phyloP scores from a whole-genome alignment of 805 yeast species.

The Hanseniaspora guilliermondii region DNA sequence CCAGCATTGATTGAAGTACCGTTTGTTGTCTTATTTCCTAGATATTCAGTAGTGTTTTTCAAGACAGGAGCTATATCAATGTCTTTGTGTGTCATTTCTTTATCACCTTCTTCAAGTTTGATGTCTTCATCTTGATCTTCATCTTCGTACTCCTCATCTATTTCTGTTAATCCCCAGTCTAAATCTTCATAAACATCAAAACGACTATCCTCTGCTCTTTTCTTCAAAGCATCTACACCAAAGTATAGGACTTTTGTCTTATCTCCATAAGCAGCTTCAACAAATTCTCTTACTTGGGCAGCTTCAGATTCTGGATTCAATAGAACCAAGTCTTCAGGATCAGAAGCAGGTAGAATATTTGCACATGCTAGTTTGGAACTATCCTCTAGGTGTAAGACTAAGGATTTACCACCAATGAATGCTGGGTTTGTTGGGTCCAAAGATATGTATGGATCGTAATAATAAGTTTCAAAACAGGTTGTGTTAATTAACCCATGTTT shows the following conservation, averaged over 20 bases:
- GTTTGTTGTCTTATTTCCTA: background rate
- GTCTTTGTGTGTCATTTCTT: background rate
- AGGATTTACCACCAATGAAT: conserved; percentile 46
- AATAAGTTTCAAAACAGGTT: conserved; percentile 53
- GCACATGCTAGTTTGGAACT: conserved; percentile 52
- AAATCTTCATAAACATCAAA: background rate
- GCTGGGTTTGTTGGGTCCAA: conserved; percentile 44
- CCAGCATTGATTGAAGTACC: background rate
- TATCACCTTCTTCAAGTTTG: background rate
- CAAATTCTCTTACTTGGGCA: background rate
- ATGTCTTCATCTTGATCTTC: background rate
- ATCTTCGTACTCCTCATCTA: background rate
- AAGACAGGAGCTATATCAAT: background rate
- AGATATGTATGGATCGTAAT: conserved; percentile 54
- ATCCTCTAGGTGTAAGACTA: conserved; percentile 45
- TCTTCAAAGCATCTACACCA: background rate
- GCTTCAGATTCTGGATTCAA: conserved; percentile 1
- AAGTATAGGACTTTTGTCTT: background rate
- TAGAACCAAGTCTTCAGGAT: background rate
- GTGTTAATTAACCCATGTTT: conserved; percentile 64
- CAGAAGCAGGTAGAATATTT: conserved; percentile 29
- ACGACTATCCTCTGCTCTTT: background rate
- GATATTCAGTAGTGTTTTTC: background rate
- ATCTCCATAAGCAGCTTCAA: background rate
- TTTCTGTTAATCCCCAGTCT: conserved; percentile 1